These are phyloP conservation scores for Lodderomyces theae DNA, from an alignment of 1,139 yeast genomes.

Conservation along the genomic window DNA sequence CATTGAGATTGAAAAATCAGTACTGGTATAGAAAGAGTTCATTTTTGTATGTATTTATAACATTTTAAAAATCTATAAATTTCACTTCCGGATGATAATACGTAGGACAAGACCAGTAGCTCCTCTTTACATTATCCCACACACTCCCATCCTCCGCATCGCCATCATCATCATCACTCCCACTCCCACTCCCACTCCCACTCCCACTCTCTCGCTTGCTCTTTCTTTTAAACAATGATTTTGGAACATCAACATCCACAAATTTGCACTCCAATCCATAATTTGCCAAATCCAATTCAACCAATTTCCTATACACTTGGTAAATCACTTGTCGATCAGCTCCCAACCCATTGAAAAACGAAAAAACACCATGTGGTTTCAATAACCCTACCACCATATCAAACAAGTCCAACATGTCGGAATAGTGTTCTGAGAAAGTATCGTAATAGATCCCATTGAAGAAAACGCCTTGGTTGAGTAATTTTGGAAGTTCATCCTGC, in stretches of 20 bases:
- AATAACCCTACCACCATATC: conserved; percentile 79
- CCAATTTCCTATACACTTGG: conserved; percentile 83
- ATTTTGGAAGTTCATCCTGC: conserved; percentile 74
- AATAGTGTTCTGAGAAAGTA: conserved; percentile 84
- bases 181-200: neutral
- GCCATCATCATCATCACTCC: neutral
- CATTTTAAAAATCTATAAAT: conserved; percentile 36
- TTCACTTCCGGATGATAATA: conserved; percentile 64
- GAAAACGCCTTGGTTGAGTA: conserved; percentile 62
- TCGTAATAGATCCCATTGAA: conserved; percentile 93
- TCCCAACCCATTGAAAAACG: conserved; percentile 94
- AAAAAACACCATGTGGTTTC: conserved; percentile 77
- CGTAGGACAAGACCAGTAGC: conserved; percentile 72
- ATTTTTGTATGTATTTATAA: neutral
- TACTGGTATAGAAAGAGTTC: neutral
- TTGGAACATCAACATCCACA: conserved; percentile 43
- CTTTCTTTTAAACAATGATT: conserved; percentile 24
- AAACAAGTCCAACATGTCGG: conserved; percentile 82
- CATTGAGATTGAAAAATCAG: conserved; percentile 59
- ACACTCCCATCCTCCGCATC: conserved; percentile 35
- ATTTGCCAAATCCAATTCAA: conserved; percentile 72
- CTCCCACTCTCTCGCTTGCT: neutral
- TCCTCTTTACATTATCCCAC: conserved; percentile 70
- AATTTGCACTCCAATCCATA: conserved; percentile 70
- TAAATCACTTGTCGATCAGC: conserved; percentile 88